Evolutionary conservation across 768 basidiomycete species (phyloP), one percentile per base, ranked within the genome.

Genomic region (Hypholoma fasciculare): DNA sequence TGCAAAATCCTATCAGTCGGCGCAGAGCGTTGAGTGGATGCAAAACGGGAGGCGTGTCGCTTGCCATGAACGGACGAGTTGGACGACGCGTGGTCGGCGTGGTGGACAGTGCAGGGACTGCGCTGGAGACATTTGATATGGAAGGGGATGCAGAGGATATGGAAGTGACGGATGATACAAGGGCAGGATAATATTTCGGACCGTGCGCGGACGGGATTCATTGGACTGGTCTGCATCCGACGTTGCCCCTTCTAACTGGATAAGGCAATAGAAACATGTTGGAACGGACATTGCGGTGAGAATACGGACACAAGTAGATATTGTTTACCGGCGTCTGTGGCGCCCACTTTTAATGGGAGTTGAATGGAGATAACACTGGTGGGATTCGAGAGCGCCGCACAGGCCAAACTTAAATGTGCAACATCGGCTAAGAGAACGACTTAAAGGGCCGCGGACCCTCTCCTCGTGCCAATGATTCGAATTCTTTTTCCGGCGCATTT

Each of bases 51-150:
- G 72, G 71, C 26, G 82, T 85, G 56, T 80, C 78, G 52, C 72
- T 92, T 65, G 84, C 88, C 52, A 78, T 91, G 69, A 94, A 94
- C 69, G 91, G 92, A 61, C 78, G 87, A 69, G 76, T 72, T 8
- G 89, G 89, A 55, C 85, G 91, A 66, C 77, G 89, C 65, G 86
- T 92, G 52, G 89, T 84, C 6, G 90, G 91, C 70, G 81, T 92
- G 56, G 70, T 92, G 68, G 89, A 89, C 69, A 74, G 71, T 57
- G 76, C 77, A 54, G 90, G 89, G 62, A 78, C 75, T 61, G 75
- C 72, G 57, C 68, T 93, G 79, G 89, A 93, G 74, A 79, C 87
- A 46, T 76, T 92, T 65, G 91, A 93, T 78, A 77, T 93, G 74
- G 91, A 90, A 76, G 87, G 80, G 55, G 85, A 86, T 61, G 83